Percentiles rank a stretch among this genome's conserved stretches.
These are phyloP conservation scores for Blastobotrys petasosporus DNA, from an alignment of 1,139 yeast species.

Conservation along the genomic window DNA sequence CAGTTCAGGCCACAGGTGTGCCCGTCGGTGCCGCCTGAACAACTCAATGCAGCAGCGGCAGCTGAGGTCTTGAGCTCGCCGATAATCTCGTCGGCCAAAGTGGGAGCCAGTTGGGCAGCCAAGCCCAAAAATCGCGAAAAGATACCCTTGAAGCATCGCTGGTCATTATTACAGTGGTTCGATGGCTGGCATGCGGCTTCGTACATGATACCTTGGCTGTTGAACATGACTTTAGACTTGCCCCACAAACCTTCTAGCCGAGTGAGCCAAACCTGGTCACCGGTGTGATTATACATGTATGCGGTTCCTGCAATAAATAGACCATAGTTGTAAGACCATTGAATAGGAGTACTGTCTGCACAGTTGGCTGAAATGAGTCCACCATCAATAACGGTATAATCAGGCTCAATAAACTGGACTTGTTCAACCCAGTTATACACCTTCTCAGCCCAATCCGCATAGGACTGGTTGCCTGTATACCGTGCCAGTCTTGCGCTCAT, in stretches of 20 bases:
- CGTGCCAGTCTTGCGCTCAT: slow-evolving; percentile 80
- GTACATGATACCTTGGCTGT: slow-evolving; percentile 50
- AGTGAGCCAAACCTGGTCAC: slow-evolving; percentile 58
- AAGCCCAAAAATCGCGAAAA: slow-evolving; percentile 69
- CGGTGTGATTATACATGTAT: slow-evolving; percentile 69
- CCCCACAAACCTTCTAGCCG: slow-evolving; percentile 37
- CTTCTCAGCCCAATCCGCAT: slow-evolving; percentile 69
- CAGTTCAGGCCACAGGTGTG: slow-evolving; percentile 88
- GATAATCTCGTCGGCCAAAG: slow-evolving; percentile 48
- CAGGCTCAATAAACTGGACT: slow-evolving; percentile 44
- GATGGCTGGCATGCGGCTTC: slow-evolving; percentile 77
- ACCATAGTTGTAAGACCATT: slow-evolving; percentile 90
- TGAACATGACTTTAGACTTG: slow-evolving; percentile 59
- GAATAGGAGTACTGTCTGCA: slow-evolving; percentile 47
- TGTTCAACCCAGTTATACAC: slow-evolving; percentile 77
- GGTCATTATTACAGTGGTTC: slow-evolving; percentile 71
- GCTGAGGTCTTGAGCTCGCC: slow-evolving; percentile 57
- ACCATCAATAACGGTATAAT: slow-evolving; percentile 58
- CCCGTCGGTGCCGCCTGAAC: slow-evolving; percentile 83
- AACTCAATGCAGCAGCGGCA: slow-evolving; percentile 69
- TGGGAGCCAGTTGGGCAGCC: slow-evolving; percentile 68
- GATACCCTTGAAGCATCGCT: slow-evolving; percentile 82
- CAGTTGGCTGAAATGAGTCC: slow-evolving; percentile 60
- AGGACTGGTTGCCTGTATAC: slow-evolving; percentile 62
- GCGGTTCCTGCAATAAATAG: slow-evolving; percentile 77